Evolutionary conservation across 1,284 basidiomycete species (phyloP).

Genomic region (Tylopilus sp.): DNA sequence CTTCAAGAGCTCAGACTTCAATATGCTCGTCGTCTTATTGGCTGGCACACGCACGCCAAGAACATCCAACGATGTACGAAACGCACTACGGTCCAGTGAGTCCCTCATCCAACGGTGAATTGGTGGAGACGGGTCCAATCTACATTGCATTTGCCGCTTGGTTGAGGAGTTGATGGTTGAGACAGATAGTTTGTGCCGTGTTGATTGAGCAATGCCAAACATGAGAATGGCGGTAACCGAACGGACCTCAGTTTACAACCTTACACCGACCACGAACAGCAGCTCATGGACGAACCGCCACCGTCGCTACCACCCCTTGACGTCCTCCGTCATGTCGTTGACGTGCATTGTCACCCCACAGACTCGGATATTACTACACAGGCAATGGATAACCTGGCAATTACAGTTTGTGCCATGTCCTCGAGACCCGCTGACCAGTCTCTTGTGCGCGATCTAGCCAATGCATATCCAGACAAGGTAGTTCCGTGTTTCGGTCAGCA

Average conservation of each 20-base stretch:
- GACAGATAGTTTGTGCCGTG: slow-evolving; percentile 4
- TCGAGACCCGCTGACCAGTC: slow-evolving; percentile 59
- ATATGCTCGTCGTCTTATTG: slow-evolving; percentile 49
- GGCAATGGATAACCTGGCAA: slow-evolving; percentile 49
- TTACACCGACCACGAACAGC: background rate
- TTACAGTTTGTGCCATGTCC: slow-evolving; percentile 75
- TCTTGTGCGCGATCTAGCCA: slow-evolving; percentile 59
- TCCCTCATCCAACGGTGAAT: slow-evolving; percentile 41
- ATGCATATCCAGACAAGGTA: slow-evolving; percentile 57
- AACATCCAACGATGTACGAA: slow-evolving; percentile 60
- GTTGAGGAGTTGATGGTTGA: slow-evolving; percentile 6
- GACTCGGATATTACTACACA: slow-evolving; percentile 50
- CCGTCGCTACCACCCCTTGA: slow-evolving; percentile 26
- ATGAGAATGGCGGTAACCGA: slow-evolving; percentile 10
- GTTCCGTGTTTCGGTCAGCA: slow-evolving; percentile 71
- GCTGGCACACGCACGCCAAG: slow-evolving; percentile 65
- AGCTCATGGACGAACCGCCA: background rate
- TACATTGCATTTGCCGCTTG: slow-evolving; percentile 19
- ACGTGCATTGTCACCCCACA: slow-evolving; percentile 81
- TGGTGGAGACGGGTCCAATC: slow-evolving; percentile 57
- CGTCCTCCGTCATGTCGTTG: slow-evolving; percentile 62
- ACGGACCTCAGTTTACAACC: background rate
- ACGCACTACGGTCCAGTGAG: slow-evolving; percentile 59
- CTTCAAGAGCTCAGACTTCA: slow-evolving; percentile 54
- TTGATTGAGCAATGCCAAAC: slow-evolving; percentile 16